These are phyloP conservation scores for Ganoderma resinaceum DNA, from an alignment of 1,284 basidiomycete genomes.

Conservation along the genomic window DNA sequence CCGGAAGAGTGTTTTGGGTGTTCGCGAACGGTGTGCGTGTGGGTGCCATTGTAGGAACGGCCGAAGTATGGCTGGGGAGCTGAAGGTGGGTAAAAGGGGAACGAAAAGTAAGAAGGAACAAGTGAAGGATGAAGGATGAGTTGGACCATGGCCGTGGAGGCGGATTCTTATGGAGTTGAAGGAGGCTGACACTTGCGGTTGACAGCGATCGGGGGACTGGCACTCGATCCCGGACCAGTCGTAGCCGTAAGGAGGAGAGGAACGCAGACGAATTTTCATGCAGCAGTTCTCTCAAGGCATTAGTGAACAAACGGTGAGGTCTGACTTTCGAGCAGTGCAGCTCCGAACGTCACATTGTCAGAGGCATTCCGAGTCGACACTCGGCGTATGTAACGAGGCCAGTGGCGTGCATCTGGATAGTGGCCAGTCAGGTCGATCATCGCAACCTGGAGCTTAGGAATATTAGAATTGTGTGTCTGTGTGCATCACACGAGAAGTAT, in stretches of 20 bases:
- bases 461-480: too few relatives aligned
- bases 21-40: conserved; percentile 5
- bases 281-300: not conserved
- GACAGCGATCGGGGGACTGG: conserved; percentile 10
- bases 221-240: not conserved
- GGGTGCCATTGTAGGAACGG: conserved; percentile 8
- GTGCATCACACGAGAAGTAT: too few relatives aligned
- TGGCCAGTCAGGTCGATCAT: too few relatives aligned
- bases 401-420: too few relatives aligned
- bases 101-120: not conserved
- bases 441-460: too few relatives aligned
- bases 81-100: not conserved
- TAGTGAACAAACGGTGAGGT: not conserved
- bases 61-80: not conserved
- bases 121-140: not conserved
- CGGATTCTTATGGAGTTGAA: not conserved
- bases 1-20: not conserved
- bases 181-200: conserved; percentile 21
- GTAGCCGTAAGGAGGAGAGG: not conserved
- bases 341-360: too few relatives aligned
- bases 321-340: not conserved
- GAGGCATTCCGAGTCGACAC: too few relatives aligned
- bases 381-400: too few relatives aligned
- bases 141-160: not conserved
- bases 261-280: not conserved